These are phyloP conservation scores for Trichoderma reesei DNA, from an alignment of 495 filamentous ascomycete genomes.

Conservation along the genomic window DNA sequence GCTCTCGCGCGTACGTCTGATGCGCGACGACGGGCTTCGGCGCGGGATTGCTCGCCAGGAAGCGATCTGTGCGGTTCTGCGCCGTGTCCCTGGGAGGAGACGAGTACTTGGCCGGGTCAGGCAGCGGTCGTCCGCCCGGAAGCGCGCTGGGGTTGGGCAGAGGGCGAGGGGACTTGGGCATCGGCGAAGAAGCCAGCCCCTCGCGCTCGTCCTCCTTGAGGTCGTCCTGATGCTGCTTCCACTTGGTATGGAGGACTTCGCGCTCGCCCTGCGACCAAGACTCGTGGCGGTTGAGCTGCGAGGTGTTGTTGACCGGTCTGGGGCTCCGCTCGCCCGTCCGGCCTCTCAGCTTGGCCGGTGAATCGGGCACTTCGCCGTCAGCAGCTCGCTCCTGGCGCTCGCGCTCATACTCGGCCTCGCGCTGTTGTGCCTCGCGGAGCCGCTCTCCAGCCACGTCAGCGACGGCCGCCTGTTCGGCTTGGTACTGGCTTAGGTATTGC, in stretches of 20 bases:
- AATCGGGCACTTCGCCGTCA: not conserved
- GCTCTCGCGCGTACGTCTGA: conserved; percentile 48
- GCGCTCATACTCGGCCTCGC: conserved; percentile 74
- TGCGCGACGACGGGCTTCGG: conserved; percentile 23
- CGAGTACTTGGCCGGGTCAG: conserved; percentile 24
- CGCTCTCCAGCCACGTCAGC: conserved; percentile 33
- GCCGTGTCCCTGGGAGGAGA: conserved; percentile 15
- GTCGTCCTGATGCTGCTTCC: conserved; percentile 48
- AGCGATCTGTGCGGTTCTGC: conserved; percentile 35
- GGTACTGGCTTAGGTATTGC: conserved; percentile 80
- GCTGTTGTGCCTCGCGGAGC: conserved; percentile 71
- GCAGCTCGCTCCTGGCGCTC: conserved; percentile 56
- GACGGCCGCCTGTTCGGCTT: conserved; percentile 44
- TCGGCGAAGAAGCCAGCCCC: not conserved
- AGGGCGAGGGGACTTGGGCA: conserved; percentile 5
- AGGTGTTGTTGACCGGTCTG: conserved; percentile 28
- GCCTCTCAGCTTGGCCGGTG: not conserved
- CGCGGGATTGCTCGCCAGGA: conserved; percentile 31
- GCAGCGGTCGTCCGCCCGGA: conserved; percentile 19
- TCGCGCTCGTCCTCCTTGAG: conserved; percentile 15
- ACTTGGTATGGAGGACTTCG: conserved; percentile 61
- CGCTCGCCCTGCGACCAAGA: conserved; percentile 65
- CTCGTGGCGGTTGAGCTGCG: conserved; percentile 49
- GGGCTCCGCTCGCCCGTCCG: not conserved
- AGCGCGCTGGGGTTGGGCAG: not conserved